Evolutionary conservation across 2,329 filamentous ascomycete species (phyloP), one percentile per base, ranked within the genome.

Genomic region (Beauveria rudraprayagi): DNA sequence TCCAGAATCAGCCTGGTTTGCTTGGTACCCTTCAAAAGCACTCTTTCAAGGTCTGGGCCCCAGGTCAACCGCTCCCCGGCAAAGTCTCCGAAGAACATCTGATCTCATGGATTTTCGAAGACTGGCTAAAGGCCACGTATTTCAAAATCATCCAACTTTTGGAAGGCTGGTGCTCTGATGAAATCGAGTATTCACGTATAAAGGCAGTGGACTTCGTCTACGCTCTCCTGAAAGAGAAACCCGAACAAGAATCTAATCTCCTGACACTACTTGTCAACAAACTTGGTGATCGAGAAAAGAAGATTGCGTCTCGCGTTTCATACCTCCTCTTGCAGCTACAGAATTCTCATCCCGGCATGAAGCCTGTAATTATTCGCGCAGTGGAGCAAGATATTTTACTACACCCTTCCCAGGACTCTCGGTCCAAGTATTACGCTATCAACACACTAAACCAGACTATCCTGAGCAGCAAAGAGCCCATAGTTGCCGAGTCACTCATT

Each of bases 361-460:
- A 97, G 74, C 80, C 84, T 17, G 87, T 95, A 57, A 89, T 99
- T 66, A 86, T 97, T 66, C 87, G 85, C 64, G 85, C 87, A 10
- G 86, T 99, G 48, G 93, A 99, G 73, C 87, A 89, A 60, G 93
- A 97, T 67, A 83, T 96, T 52, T 78, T 99, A 24, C 89, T 97
- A 71, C 86, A 91, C 57, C 90, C 92, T 0, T 90, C 91, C 11
- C 94, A 97, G 73, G 93, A 86, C 69, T 80, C 88, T 41, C 90
- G 95, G 67, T 91, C 93, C 46, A 95, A 91, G 71, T 99, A 99
- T 76, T 97, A 96, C 73, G 92, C 91, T 40, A 87, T 96, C 72
- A 97, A 97, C 72, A 97, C 94, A 0, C 80, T 99, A 55, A 99
- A 99, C 72, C 95, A 99, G 76, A 97, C 93, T 0, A 92, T 97